Conservation (phyloP, 495 filamentous ascomycete genomes). For the Diplogelasinospora grovesii region DNA sequence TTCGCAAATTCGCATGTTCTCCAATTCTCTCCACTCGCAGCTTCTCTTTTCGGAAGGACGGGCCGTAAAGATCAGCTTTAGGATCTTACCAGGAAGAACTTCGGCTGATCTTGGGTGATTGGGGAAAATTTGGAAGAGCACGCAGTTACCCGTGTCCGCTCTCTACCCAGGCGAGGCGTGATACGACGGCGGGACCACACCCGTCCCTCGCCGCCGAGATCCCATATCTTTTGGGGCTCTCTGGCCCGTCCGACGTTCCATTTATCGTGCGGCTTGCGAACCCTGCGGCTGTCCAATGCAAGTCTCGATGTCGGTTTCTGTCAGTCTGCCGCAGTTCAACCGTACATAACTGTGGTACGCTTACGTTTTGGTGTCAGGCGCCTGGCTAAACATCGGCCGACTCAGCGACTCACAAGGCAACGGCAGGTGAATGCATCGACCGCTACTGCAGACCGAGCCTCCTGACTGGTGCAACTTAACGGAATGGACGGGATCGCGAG, state of each 20-base stretch:
- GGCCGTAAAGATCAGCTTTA: slow-evolving; percentile 10
- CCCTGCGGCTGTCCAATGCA: no score
- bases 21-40: slow-evolving; percentile 6
- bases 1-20: no score
- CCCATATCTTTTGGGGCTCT: not conserved
- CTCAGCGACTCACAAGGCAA: slow-evolving; percentile 17
- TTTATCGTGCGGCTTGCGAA: no score
- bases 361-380: no score
- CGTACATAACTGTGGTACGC: no score
- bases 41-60: slow-evolving; percentile 10
- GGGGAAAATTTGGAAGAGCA: not conserved
- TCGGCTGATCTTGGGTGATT: slow-evolving; percentile 10
- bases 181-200: not conserved
- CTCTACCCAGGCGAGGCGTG: not conserved
- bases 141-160: not conserved
- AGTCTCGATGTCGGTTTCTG: no score
- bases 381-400: slow-evolving; percentile 21
- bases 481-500: not conserved
- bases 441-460: slow-evolving; percentile 2
- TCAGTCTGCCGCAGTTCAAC: no score
- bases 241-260: not conserved
- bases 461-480: not conserved
- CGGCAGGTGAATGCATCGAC: slow-evolving; percentile 2
- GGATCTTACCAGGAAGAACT: slow-evolving; percentile 10
- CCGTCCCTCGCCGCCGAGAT: not conserved